Evolutionary conservation across 2,329 filamentous ascomycete genomes (phyloP), one percentile per base, ranked within the genome.

Genomic region (Cladosporium sp.): DNA sequence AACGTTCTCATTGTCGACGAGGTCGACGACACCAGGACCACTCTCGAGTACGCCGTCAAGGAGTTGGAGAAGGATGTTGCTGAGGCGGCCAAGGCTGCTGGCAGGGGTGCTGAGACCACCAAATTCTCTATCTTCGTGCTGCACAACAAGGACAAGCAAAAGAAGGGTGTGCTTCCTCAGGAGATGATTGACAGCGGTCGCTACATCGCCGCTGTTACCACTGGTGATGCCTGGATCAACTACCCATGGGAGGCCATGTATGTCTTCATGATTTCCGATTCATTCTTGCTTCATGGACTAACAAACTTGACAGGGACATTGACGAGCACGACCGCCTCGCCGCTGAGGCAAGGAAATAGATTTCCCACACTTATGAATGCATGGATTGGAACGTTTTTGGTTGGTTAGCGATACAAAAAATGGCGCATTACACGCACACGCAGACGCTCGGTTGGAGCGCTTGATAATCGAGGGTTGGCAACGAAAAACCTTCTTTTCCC

Each of bases 111-210:
- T 59, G 84, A 88, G 76, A 87, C 87, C 81, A 97, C 94, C 0
- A 85, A 90, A 67, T 97, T 99, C 71, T 88, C 85, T 72, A 89
- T 99, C 70, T 99, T 99, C 74, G 94, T 99, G 58, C 81, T 99
- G 69, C 94, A 99, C 77, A 99, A 99, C 83, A 99, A 99, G 85
- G 85, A 97, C 76, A 97, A 99, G 83, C 64, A 78, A 56, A 99
- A 99, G 86, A 96, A 97, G 82, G 94, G 94, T 55, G 77, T 77
- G 19, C 80, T 99, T 57, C 92, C 94, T 10, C 70, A 83, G 19
- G 86, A 91, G 36, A 91, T 97, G 83, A 80, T 93, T 63, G 76
- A 81, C 39, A 76, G 85, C 56, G 83, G 83, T 58, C 82, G 88
- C 67, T 99, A 99, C 77, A 75, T 89, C 65, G 94, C 94, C 20